Conservation (phyloP, 139 green algal species). For the Chlamydomonas sphaeroides region DNA sequence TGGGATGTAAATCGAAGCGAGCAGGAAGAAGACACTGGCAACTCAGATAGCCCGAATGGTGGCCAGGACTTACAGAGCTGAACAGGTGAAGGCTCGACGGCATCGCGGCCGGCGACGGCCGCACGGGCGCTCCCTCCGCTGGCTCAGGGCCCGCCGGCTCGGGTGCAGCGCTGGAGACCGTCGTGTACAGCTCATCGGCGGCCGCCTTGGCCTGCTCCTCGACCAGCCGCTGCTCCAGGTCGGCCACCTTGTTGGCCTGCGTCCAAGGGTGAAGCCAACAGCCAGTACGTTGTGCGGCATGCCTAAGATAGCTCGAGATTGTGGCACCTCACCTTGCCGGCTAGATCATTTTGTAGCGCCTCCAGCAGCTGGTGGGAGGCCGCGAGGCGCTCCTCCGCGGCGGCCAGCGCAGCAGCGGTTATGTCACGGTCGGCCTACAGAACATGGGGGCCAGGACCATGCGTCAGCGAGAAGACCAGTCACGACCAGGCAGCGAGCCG, state of each 20-base stretch:
- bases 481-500: not conserved
- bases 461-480: no score
- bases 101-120: not conserved
- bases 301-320: no score
- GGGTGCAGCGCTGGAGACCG: no score
- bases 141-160: no score
- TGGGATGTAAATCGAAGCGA: no score
- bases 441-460: not conserved
- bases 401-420: not conserved
- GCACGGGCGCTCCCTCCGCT: not conserved
- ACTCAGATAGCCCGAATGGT: no score
- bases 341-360: not conserved
- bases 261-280: no score
- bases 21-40: no score
- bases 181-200: no score
- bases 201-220: no score
- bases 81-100: not conserved
- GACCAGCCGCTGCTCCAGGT: not conserved
- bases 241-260: not conserved
- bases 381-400: not conserved
- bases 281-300: no score
- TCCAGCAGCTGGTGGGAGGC: not conserved
- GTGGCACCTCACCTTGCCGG: not conserved
- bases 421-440: not conserved
- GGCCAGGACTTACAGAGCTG: not conserved